Evolutionary conservation across 1,284 basidiomycete genomes (phyloP).

Genomic region (Irpex sp.): DNA sequence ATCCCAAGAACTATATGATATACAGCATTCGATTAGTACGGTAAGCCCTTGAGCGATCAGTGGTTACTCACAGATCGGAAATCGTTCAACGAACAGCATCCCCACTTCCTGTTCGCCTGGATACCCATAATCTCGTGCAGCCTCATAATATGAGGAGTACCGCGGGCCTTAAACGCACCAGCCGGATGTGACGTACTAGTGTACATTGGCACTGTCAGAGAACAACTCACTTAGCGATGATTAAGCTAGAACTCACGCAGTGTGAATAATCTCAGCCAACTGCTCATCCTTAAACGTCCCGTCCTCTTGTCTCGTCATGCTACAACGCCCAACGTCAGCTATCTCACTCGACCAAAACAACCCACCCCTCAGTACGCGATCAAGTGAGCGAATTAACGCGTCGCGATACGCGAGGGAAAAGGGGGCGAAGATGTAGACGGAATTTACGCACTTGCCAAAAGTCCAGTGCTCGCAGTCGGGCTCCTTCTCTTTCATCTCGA

Average conservation of each 20-base stretch:
- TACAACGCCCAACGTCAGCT: conserved; percentile 24
- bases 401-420: background rate
- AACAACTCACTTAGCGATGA: background rate
- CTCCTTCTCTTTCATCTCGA: conserved; percentile 34
- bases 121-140: conserved; percentile 84
- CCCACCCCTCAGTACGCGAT: background rate
- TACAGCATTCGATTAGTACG: too few species aligned
- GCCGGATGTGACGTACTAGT: conserved; percentile 47
- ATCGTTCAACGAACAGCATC: conserved; percentile 82
- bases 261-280: conserved; percentile 65
- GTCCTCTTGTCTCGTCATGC: conserved; percentile 59
- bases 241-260: conserved; percentile 46
- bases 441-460: conserved; percentile 48
- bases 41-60: too few species aligned
- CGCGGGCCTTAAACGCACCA: conserved; percentile 74
- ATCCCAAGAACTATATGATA: conserved; percentile 54
- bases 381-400: background rate
- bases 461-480: conserved; percentile 63
- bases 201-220: too few species aligned
- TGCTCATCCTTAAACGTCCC: conserved; percentile 69
- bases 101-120: conserved; percentile 75
- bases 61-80: conserved; percentile 60
- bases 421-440: too few species aligned
- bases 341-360: background rate
- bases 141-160: conserved; percentile 72